phyloP scores from a whole-genome alignment of 2,329 filamentous ascomycete species.

The Chaetothyriales sp. region DNA sequence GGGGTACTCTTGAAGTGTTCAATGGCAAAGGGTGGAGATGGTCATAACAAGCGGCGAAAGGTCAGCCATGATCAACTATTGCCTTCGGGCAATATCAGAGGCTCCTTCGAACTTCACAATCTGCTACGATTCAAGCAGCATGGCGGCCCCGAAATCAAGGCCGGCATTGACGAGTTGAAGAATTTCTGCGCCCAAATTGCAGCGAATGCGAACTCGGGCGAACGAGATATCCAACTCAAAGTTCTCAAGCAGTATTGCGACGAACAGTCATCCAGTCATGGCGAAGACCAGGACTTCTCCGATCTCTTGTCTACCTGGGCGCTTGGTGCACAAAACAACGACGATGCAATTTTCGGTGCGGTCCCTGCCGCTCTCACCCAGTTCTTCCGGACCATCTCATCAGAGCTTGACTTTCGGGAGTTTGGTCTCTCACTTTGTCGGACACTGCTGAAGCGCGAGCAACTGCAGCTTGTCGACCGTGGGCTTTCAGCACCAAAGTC shows the following conservation, averaged over 20 bases:
- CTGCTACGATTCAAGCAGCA: slow-evolving; percentile 3
- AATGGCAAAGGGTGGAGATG: not conserved
- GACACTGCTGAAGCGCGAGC: slow-evolving; percentile 64
- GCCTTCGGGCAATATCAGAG: slow-evolving; percentile 19
- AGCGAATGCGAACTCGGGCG: slow-evolving; percentile 23
- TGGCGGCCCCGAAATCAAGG: slow-evolving; percentile 2
- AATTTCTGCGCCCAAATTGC: slow-evolving; percentile 30
- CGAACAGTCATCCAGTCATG: slow-evolving; percentile 39
- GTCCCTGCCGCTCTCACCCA: slow-evolving; percentile 70
- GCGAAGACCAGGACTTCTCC: slow-evolving; percentile 49
- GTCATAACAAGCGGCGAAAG: not conserved
- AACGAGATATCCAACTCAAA: slow-evolving; percentile 28
- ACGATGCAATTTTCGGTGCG: slow-evolving; percentile 67
- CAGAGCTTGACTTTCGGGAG: slow-evolving; percentile 57
- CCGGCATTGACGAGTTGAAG: slow-evolving; percentile 33
- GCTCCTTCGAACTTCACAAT: slow-evolving; percentile 50
- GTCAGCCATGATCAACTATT: not conserved
- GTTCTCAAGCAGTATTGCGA: slow-evolving; percentile 38
- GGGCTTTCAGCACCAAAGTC: slow-evolving; percentile 66
- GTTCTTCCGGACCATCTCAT: slow-evolving; percentile 64
- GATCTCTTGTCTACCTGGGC: slow-evolving; percentile 84
- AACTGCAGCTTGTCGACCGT: slow-evolving; percentile 65
- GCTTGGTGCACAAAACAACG: slow-evolving; percentile 64
- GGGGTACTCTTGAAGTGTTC: not conserved
- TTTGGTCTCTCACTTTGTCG: slow-evolving; percentile 68